Conservation (phyloP, 2,329 filamentous ascomycete genomes). For the Pseudogymnoascus sp. region DNA sequence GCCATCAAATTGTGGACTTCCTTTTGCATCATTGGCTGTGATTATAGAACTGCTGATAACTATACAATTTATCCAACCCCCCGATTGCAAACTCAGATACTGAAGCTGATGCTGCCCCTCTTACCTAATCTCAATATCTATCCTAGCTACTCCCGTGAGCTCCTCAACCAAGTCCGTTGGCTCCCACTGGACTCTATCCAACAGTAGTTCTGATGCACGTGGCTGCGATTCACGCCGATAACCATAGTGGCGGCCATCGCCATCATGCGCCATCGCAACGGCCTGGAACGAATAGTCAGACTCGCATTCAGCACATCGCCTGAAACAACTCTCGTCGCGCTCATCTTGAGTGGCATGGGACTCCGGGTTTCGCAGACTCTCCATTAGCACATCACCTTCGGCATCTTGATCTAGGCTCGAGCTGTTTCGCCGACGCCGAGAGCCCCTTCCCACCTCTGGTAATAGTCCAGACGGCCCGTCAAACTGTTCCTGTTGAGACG, state of each 20-base stretch:
- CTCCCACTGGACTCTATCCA: neutral
- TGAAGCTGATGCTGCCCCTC: neutral
- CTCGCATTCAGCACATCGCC: neutral
- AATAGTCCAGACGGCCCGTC: neutral
- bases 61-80: neutral
- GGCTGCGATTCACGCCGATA: neutral
- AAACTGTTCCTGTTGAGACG: neutral
- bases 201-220: neutral
- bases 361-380: constrained; percentile 14
- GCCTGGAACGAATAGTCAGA: constrained; percentile 11
- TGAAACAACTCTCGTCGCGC: neutral
- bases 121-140: constrained; percentile 33
- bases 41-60: neutral
- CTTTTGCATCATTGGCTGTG: neutral
- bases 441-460: neutral
- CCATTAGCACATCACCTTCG: constrained; percentile 17
- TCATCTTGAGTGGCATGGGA: constrained; percentile 3
- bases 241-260: neutral
- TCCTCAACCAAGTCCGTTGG: constrained; percentile 30
- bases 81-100: neutral
- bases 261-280: constrained; percentile 9
- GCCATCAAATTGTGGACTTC: neutral
- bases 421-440: neutral
- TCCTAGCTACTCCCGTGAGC: constrained; percentile 30
- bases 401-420: neutral